Evolutionary conservation across 106 monocot genomes (phyloP), one percentile per base, ranked within the genome.

Genomic region (Amphibolis antarctica): DNA sequence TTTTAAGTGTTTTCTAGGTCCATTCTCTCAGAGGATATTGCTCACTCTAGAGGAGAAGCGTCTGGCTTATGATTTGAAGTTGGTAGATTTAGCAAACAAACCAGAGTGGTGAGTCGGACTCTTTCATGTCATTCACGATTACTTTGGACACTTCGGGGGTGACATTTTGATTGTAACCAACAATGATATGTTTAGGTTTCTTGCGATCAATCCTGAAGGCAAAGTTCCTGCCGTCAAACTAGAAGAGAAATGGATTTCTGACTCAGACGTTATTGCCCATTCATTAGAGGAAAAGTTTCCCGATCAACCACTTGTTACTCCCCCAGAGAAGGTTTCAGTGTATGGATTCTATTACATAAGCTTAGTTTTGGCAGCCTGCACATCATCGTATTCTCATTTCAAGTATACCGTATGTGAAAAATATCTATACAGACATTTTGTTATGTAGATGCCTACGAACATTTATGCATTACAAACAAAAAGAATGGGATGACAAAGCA

Each of bases 21-120:
- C 96, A 9, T 90, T 98, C 69, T 57, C 84, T 12, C 96, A 98
- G 51, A 86, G 96, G 43, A 82, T 98, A 67, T 56, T 98, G 18
- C 74, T 90, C 46, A 90, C 90, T 1, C 74, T 90, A 26, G 96
- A 98, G 74, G 96, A 85, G 76, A 98, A 98, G 58, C 68, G 74
- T 59, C 74, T 87, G 57, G 71, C 84, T 25, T 98, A 90, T 68
- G 68, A 90, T 45, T 44, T 87, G 66, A 98, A 90, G 71, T 60
- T 90, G 51, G 70, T 89, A 13, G 82, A 98, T 76, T 45, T 90
- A 21, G 68, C 69, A 9, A 80, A 87, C 65, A 98, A 90, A 54
- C 96, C 86, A 10, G 86, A 86, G 20, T 89, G 84, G 89, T 93
- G 80, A 59, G 42, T 26, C 47, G 56, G 28, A 30, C 62, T 66